Base-by-base conservation (phyloP, 768 basidiomycete species). In the Lentinula lateritia region DNA sequence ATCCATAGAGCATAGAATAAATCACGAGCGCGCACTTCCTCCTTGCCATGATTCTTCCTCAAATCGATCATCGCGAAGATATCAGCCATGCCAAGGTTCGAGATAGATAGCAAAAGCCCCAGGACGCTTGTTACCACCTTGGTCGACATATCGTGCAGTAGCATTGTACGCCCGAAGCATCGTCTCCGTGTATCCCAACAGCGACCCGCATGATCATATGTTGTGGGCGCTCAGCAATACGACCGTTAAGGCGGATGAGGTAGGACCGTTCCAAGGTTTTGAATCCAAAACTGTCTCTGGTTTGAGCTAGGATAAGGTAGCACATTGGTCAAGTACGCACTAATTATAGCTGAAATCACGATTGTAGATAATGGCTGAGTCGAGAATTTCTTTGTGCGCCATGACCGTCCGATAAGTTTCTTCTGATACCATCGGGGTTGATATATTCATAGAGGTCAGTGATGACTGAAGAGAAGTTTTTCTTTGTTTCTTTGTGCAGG, bases 161-260 rank as follows among this genome's bases (percentile, higher is more conserved):
- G 95, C 93, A 69, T 99, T 95, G 73, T 90, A 98, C 0, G 93
- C 96, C 61, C 97, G 92, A 48, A 99, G 89, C 96, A 99, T 98
- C 91, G 8, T 75, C 70, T 5, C 95, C 95, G 72, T 98, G 96
- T 60, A 99, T 95, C 43, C 96, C 96, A 50, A 98, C 94, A 50
- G 97, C 93, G 61, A 99, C 97, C 73, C 97, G 95, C 97, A 99
- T 98, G 73, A 98, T 89, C 86, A 98, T 92, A 74, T 98, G 97
- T 69, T 98, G 97, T 35, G 97, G 97, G 41, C 97, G 88, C 74
- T 99, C 97, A 45, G 95, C 95, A 52, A 96, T 93, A 62, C 92
- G 91, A 45, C 94, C 93, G 71, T 96, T 85, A 76, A 98, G 87
- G 61, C 95, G 88, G 45, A 99, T 88, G 6, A 98, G 86, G 74